Conservation (phyloP, 2,329 filamentous ascomycete species). For the Venturia carpophila region DNA sequence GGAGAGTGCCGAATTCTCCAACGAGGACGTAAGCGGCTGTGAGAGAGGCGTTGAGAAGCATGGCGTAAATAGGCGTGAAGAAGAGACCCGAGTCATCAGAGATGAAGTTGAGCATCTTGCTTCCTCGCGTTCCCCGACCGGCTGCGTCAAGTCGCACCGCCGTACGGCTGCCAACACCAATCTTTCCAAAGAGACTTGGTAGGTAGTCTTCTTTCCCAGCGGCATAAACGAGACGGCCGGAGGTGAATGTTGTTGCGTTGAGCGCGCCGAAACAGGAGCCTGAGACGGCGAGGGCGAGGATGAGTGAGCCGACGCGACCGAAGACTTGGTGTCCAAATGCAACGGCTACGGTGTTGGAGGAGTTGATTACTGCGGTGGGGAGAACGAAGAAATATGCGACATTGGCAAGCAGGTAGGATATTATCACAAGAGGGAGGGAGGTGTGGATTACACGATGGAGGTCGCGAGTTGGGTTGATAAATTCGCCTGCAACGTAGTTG, state of each 20-base stretch:
- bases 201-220: conserved; percentile 94
- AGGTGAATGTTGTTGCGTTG: conserved; percentile 91
- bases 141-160: conserved; percentile 27
- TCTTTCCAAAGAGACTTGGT: conserved; percentile 70
- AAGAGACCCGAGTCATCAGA: conserved; percentile 78
- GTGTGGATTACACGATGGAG: conserved; percentile 93
- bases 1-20: conserved; percentile 82
- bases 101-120: conserved; percentile 49
- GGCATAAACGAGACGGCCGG: conserved; percentile 82
- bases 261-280: conserved; percentile 90
- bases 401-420: conserved; percentile 85
- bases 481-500: conserved; percentile 96
- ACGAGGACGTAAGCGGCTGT: conserved; percentile 72
- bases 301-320: conserved; percentile 69
- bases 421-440: conserved; percentile 87
- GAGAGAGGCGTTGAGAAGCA: conserved; percentile 69
- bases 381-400: conserved; percentile 91
- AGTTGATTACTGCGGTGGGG: conserved; percentile 70
- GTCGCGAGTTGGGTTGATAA: conserved; percentile 82
- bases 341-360: conserved; percentile 90
- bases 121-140: neutral
- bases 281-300: conserved; percentile 82
- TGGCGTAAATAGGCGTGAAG: conserved; percentile 88
- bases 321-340: conserved; percentile 88
- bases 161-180: conserved; percentile 55